These are phyloP conservation scores for Termitomyces sp. DNA, from an alignment of 768 basidiomycete genomes.

Conservation along the genomic window DNA sequence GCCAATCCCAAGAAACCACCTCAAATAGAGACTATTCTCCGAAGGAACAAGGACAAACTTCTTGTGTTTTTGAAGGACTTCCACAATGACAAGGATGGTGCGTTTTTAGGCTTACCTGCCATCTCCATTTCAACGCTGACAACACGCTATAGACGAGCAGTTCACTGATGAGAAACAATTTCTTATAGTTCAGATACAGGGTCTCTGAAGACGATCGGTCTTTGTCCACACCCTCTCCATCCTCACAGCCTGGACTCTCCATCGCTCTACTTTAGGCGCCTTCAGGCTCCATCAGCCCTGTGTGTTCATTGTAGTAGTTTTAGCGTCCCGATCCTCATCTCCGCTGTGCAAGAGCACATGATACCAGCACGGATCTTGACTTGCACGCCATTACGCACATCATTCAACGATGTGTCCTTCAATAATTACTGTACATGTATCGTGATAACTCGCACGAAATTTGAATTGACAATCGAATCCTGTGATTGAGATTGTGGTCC, in stretches of 20 bases:
- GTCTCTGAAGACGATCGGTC: constrained; percentile 37
- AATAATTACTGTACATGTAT: constrained; percentile 6
- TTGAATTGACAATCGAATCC: background rate
- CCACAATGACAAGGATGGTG: constrained; percentile 97
- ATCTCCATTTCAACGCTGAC: background rate
- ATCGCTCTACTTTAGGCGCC: background rate
- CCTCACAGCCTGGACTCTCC: background rate
- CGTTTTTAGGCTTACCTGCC: constrained; percentile 17
- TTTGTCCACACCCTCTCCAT: background rate
- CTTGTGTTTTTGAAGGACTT: constrained; percentile 86
- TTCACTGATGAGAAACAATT: constrained; percentile 98
- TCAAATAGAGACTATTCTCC: constrained; percentile 86
- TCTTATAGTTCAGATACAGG: constrained; percentile 87
- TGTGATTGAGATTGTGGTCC: background rate
- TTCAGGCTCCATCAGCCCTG: background rate
- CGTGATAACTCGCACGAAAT: background rate
- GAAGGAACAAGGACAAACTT: constrained; percentile 92
- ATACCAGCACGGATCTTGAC: constrained; percentile 11
- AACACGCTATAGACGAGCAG: constrained; percentile 69
- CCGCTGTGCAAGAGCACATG: background rate
- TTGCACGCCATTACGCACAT: background rate
- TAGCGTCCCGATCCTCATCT: background rate
- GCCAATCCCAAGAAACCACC: constrained; percentile 99
- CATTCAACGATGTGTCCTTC: constrained; percentile 7
- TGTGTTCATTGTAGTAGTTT: background rate